Evolutionary conservation across 306 rosid species (phyloP).

Genomic region (Pueraria montana): DNA sequence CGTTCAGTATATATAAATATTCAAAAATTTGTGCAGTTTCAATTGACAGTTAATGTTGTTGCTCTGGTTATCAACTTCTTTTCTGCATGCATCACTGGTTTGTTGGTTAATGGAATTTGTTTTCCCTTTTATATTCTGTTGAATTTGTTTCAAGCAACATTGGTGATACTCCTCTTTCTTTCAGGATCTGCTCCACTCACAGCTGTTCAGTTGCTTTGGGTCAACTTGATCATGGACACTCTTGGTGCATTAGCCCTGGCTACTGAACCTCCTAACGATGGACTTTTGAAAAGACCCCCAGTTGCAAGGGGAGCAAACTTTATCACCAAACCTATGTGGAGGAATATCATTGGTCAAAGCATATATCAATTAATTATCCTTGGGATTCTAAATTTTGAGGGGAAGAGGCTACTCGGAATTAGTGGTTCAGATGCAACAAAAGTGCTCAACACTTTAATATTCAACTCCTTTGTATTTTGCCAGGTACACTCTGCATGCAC

Average conservation of each 20-base stretch:
- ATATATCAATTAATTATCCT: slow-evolving; percentile 84
- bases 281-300: slow-evolving; percentile 77
- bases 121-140: slow-evolving; percentile 8
- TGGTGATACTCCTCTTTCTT: slow-evolving; percentile 32
- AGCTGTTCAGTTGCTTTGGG: slow-evolving; percentile 98
- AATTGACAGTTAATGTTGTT: slow-evolving; percentile 92
- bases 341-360: slow-evolving; percentile 95
- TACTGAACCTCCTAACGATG: slow-evolving; percentile 95
- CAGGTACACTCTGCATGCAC: slow-evolving; percentile 64
- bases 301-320: slow-evolving; percentile 75
- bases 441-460: slow-evolving; percentile 83
- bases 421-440: slow-evolving; percentile 72
- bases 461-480: slow-evolving; percentile 94
- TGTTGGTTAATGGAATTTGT: slow-evolving; percentile 30
- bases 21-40: slow-evolving; percentile 98
- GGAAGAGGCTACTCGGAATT: slow-evolving; percentile 72
- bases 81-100: slow-evolving; percentile 95
- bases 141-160: slow-evolving; percentile 35
- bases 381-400: slow-evolving; percentile 69
- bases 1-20: slow-evolving; percentile 95
- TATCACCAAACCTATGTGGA: slow-evolving; percentile 94
- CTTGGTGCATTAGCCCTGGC: slow-evolving; percentile 98
- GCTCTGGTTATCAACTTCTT: slow-evolving; percentile 86
- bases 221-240: slow-evolving; percentile 98
- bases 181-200: slow-evolving; percentile 98